A percentile compares a stretch with the other conserved stretches of the same genome.
phyloP scores from a whole-genome alignment of 352 stramenopile genomes.

The Blastocystis sp. region DNA sequence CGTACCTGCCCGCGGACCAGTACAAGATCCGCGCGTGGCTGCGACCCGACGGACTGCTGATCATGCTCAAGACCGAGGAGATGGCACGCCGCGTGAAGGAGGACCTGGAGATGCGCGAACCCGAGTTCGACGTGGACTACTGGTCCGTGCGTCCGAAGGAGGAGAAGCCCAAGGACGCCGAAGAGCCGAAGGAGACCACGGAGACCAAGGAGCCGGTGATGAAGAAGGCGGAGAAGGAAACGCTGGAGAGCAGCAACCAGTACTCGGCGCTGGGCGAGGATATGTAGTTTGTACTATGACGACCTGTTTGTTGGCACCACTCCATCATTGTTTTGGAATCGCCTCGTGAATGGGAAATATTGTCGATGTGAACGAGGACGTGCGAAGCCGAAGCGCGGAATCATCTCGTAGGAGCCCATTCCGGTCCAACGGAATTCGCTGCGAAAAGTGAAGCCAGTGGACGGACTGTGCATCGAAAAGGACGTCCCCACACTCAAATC shows the following conservation, averaged over 20 bases:
- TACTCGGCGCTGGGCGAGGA: constrained; percentile 9
- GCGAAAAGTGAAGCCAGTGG: neutral
- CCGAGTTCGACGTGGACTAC: constrained; percentile 49
- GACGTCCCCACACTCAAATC: neutral
- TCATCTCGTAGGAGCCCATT: constrained; percentile 4
- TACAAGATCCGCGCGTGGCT: constrained; percentile 53
- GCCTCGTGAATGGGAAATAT: constrained; percentile 28
- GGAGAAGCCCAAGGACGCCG: neutral
- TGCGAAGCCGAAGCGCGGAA: neutral
- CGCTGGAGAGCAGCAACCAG: neutral
- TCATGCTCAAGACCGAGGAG: constrained; percentile 44
- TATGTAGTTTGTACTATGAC: neutral
- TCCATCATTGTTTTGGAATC: neutral
- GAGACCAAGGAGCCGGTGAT: neutral
- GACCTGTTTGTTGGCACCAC: constrained; percentile 7
- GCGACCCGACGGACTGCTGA: constrained; percentile 11
- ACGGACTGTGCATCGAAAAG: constrained; percentile 13
- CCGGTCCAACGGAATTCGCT: neutral
- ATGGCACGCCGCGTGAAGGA: constrained; percentile 37
- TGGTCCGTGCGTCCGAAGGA: constrained; percentile 3
- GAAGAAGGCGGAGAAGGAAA: neutral
- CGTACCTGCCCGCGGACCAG: constrained; percentile 27
- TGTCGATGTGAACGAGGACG: neutral
- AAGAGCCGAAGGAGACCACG: neutral
- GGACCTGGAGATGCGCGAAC: constrained; percentile 39